Evolutionary conservation across 2,329 filamentous ascomycete species (phyloP).

Genomic region (Pseudodiploospora longispora): DNA sequence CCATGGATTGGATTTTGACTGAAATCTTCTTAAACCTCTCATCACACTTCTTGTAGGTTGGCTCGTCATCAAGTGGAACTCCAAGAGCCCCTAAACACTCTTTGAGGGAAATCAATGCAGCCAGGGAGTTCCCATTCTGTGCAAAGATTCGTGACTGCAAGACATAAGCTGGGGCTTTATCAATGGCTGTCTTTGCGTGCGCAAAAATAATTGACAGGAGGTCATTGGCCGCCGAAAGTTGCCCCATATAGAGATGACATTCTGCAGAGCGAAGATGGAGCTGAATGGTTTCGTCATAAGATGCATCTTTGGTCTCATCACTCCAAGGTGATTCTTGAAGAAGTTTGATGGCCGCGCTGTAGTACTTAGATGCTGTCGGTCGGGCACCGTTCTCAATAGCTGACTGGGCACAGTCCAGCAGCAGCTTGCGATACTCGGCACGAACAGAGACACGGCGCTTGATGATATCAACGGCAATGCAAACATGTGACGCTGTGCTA

Average conservation of each 20-base stretch:
- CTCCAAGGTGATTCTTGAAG: constrained; percentile 75
- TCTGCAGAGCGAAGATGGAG: constrained; percentile 74
- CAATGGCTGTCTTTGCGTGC: constrained; percentile 62
- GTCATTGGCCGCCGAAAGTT: constrained; percentile 57
- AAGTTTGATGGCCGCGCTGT: constrained; percentile 66
- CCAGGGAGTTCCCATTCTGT: constrained; percentile 61
- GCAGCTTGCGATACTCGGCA: constrained; percentile 61
- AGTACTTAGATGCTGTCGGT: constrained; percentile 75
- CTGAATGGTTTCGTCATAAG: constrained; percentile 78
- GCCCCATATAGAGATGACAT: constrained; percentile 71
- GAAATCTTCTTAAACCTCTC: constrained; percentile 58
- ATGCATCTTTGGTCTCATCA: constrained; percentile 59
- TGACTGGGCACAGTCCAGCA: constrained; percentile 70
- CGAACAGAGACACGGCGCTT: constrained; percentile 54
- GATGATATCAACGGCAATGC: constrained; percentile 67
- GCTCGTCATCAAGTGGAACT: constrained; percentile 55
- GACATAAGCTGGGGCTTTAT: constrained; percentile 79
- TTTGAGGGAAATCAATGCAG: constrained; percentile 62
- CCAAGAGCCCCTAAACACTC: constrained; percentile 64
- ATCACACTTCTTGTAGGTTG: constrained; percentile 72
- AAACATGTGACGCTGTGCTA: constrained; percentile 72
- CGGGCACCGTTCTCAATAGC: constrained; percentile 77
- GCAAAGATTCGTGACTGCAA: constrained; percentile 72
- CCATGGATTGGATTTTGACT: constrained; percentile 51
- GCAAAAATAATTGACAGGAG: constrained; percentile 64